Base-by-base conservation (phyloP, 2,329 filamentous ascomycete genomes). In the Blastomyces gilchristii region DNA sequence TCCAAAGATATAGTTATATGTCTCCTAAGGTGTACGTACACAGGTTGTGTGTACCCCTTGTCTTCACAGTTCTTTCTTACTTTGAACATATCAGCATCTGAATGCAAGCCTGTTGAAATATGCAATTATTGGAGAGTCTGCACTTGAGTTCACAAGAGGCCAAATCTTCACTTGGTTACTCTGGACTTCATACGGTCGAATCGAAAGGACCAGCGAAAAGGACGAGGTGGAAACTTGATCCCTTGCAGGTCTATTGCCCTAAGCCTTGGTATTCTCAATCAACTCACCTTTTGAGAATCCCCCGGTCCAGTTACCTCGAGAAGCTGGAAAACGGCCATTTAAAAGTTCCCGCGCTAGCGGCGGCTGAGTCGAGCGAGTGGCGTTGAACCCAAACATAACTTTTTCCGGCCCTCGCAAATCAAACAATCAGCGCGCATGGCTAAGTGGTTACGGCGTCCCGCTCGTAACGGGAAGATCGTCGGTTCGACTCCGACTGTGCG, bases 401-500 rank as follows among this genome's bases (percentile, higher is more conserved):
- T 56, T 56, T 39, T 11, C 16, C 3, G 28, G 8, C 4, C 2
- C 7, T 18, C 14, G 43, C 3, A 45, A 56, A 22, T 11, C n/a
- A 18, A 56, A 14, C 2, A 56, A 22, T 52, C 53, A 39, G 53
- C 53, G 53, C 53, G 53, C 53, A 56, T 56, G 53, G 53, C 53
- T 56, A 56, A 56, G 53, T 56, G 53, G 53, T 56, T 56, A 56
- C 53, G 53, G 53, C 53, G 53, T 56, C 53, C 53, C 53, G 53
- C 53, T 56, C 53, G 53, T 56, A 56, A 56, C 53, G 53, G 53
- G 53, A 56, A 56, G 53, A 56, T 56, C 53, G 53, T 56, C 53
- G 53, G 53, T 56, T 56, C 53, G 53, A 56, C 53, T 56, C 53
- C 53, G 53, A 56, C 53, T 56, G 53, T 22, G 53, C 53, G 53